Percentiles rank a stretch among this genome's conserved stretches.
phyloP scores from a whole-genome alignment of 176 grass and related monocot species.

The Secale cereale region DNA sequence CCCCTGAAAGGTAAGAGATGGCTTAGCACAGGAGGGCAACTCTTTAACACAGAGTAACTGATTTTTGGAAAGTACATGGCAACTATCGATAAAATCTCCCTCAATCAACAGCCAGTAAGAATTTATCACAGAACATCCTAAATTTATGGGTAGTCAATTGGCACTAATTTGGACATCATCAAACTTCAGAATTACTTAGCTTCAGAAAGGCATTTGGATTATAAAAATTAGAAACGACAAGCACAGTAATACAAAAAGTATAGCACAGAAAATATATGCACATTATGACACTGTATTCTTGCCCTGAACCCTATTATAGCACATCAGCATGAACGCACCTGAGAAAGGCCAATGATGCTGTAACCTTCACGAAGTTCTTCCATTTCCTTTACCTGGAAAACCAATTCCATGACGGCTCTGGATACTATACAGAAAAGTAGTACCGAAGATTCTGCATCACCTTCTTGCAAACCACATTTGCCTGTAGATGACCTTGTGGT shows the following conservation, averaged over 20 bases:
- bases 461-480: conserved; percentile 84
- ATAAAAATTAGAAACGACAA: not conserved
- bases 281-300: not conserved
- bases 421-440: conserved; percentile 28
- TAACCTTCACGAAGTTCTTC: conserved; percentile 74
- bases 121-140: not conserved
- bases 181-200: not conserved
- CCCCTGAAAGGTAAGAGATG: conserved; percentile 56
- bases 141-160: not conserved
- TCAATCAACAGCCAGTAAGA: conserved; percentile 20
- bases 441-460: conserved; percentile 42
- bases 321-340: conserved; percentile 50
- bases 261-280: not conserved
- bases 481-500: conserved; percentile 37
- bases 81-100: not conserved
- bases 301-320: conserved; percentile 1
- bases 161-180: not conserved
- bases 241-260: not conserved
- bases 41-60: conserved; percentile 1
- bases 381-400: conserved; percentile 90
- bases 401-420: conserved; percentile 31
- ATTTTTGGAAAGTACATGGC: conserved; percentile 9
- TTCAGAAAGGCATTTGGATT: not conserved
- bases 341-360: conserved; percentile 89
- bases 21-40: not conserved